phyloP scores from a whole-genome alignment of 306 rosid genomes.

The Begonia fuchsioides region DNA sequence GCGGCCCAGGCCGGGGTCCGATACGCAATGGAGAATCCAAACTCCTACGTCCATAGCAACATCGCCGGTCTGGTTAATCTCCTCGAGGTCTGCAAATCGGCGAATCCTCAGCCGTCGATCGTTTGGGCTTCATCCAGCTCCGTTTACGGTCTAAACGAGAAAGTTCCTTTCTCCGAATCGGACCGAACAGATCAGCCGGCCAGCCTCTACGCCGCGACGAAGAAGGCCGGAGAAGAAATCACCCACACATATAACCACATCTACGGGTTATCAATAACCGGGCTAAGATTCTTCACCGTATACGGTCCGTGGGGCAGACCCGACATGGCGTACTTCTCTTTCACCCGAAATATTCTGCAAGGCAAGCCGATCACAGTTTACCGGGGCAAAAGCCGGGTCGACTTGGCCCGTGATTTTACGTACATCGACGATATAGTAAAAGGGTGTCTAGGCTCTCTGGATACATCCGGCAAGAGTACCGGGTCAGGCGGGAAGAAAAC shows the following conservation, averaged over 20 bases:
- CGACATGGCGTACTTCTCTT: too few species aligned
- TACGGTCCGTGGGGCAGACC: not conserved
- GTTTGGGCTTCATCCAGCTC: not conserved
- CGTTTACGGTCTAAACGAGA: slow-evolving; percentile 1
- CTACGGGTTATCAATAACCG: not conserved
- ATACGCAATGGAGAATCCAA: too few species aligned
- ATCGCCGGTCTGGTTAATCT: too few species aligned
- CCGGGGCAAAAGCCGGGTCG: too few species aligned
- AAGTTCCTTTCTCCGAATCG: not conserved
- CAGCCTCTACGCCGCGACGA: not conserved
- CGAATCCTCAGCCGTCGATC: too few species aligned
- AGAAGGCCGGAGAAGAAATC: not conserved
- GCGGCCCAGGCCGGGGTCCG: too few species aligned
- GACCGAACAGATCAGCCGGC: not conserved
- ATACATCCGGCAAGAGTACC: not conserved
- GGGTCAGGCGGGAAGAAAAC: slow-evolving; percentile 1
- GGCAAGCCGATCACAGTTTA: too few species aligned
- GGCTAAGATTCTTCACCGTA: not conserved
- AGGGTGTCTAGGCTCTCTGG: not conserved
- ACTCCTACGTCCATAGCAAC: too few species aligned
- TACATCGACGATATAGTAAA: not conserved
- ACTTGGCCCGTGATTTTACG: not conserved
- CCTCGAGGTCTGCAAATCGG: too few species aligned
- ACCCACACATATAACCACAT: not conserved
- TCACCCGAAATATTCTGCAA: too few species aligned